Evolutionary conservation across 2,329 filamentous ascomycete species (phyloP).

Genomic region (Diaporthe vexans): DNA sequence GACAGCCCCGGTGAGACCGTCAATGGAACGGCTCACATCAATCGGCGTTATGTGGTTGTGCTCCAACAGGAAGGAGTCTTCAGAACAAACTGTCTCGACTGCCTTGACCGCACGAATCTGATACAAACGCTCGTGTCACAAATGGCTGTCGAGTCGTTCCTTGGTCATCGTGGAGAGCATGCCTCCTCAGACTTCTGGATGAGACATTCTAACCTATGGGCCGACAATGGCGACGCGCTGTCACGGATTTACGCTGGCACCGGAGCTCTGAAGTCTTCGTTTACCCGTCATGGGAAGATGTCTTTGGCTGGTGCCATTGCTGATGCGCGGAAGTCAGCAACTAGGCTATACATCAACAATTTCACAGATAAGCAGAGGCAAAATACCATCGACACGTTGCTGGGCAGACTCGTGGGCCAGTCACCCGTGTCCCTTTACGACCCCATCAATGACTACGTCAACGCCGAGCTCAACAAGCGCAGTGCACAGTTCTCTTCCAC

Average conservation of each 20-base stretch:
- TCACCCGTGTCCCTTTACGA: slow-evolving; percentile 88
- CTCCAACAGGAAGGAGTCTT: slow-evolving; percentile 97
- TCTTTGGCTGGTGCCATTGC: slow-evolving; percentile 92
- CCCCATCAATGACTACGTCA: slow-evolving; percentile 93
- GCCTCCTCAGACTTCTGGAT: slow-evolving; percentile 89
- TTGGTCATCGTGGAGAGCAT: slow-evolving; percentile 78
- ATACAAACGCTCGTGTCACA: slow-evolving; percentile 96
- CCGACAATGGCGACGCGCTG: slow-evolving; percentile 94
- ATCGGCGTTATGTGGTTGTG: slow-evolving; percentile 72
- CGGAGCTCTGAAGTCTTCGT: slow-evolving; percentile 94
- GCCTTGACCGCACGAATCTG: slow-evolving; percentile 93
- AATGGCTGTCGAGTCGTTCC: slow-evolving; percentile 89
- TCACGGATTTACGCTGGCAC: slow-evolving; percentile 98
- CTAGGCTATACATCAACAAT: slow-evolving; percentile 96
- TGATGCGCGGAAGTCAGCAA: slow-evolving; percentile 95
- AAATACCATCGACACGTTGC: slow-evolving; percentile 92
- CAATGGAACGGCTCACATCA: slow-evolving; percentile 55
- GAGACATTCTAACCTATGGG: slow-evolving; percentile 93
- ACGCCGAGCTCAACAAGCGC: slow-evolving; percentile 78
- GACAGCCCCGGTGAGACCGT: slow-evolving; percentile 60
- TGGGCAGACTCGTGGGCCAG: slow-evolving; percentile 89
- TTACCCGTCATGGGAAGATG: slow-evolving; percentile 95
- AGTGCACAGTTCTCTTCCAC: slow-evolving; percentile 81
- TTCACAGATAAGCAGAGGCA: slow-evolving; percentile 94
- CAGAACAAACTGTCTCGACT: slow-evolving; percentile 95